Conservation (phyloP, 352 stramenopile species). For the Globisporangium sylvaticum region DNA sequence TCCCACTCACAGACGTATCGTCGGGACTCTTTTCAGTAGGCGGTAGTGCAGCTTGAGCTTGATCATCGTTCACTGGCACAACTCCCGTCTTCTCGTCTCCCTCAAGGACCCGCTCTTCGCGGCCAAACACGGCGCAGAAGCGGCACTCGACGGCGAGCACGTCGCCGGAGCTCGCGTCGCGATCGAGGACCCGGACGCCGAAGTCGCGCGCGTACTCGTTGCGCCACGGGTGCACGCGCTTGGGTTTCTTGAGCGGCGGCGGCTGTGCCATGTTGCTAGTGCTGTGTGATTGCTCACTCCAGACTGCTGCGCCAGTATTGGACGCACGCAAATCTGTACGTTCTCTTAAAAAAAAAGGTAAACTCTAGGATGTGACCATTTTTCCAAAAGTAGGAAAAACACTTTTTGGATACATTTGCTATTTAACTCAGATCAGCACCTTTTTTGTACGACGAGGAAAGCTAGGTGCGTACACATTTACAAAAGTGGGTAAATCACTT, state of each 20-base stretch:
- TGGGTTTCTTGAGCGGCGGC: constrained; percentile 13
- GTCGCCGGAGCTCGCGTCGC: constrained; percentile 24
- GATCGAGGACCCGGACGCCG: constrained; percentile 26
- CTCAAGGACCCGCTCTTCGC: constrained; percentile 18
- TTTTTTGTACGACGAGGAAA: no score
- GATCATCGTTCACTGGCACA: background rate
- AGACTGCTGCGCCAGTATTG: no score
- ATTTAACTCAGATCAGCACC: no score
- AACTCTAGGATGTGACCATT: no score
- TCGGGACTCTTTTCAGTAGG: background rate
- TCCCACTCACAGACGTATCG: background rate
- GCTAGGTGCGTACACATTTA: no score
- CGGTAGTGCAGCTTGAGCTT: background rate
- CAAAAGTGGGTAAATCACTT: no score
- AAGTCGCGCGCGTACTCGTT: constrained; percentile 30
- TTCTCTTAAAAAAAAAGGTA: no score
- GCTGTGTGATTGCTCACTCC: no score
- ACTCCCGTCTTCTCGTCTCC: background rate
- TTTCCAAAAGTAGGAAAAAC: no score
- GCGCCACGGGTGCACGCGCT: constrained; percentile 29
- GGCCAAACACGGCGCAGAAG: constrained; percentile 39
- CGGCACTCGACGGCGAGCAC: constrained; percentile 29
- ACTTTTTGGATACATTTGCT: no score
- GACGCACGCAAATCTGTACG: no score
- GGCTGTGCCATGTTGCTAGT: background rate